These are phyloP conservation scores for Hericium erinaceus DNA, from an alignment of 768 basidiomycete genomes.

Conservation along the genomic window DNA sequence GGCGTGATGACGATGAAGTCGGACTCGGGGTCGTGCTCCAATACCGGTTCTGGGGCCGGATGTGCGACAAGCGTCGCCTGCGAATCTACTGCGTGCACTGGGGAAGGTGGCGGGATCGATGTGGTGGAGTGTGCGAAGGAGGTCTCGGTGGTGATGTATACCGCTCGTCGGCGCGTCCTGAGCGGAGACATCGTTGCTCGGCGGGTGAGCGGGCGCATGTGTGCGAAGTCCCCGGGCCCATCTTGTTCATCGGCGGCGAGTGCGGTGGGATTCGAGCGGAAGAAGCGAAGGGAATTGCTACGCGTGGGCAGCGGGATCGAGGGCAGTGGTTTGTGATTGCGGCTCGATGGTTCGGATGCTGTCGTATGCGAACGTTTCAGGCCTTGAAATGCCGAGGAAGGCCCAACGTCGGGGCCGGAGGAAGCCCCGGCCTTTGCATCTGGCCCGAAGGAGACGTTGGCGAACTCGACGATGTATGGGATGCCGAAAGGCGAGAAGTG, in stretches of 20 bases:
- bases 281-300: conserved; percentile 12
- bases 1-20: neutral
- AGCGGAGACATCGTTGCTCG: neutral
- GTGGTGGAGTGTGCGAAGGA: neutral
- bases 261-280: neutral
- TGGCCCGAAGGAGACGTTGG: conserved; percentile 24
- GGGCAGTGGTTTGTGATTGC: conserved; percentile 10
- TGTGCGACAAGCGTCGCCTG: conserved; percentile 12
- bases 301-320: conserved; percentile 7
- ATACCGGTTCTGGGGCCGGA: neutral
- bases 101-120: neutral
- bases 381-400: neutral
- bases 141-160: neutral
- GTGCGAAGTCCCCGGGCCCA: neutral
- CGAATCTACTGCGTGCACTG: conserved; percentile 3
- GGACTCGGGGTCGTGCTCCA: neutral
- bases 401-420: neutral
- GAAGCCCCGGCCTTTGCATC: conserved; percentile 1
- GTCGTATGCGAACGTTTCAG: conserved; percentile 10
- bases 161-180: neutral
- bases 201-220: conserved; percentile 2
- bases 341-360: conserved; percentile 2
- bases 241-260: neutral
- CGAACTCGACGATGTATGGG: conserved; percentile 28
- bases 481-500: conserved; percentile 25